Percentiles rank a stretch among this genome's conserved stretches.
phyloP scores from a whole-genome alignment of 208 protist genomes.

The Borovskyia barvae region DNA sequence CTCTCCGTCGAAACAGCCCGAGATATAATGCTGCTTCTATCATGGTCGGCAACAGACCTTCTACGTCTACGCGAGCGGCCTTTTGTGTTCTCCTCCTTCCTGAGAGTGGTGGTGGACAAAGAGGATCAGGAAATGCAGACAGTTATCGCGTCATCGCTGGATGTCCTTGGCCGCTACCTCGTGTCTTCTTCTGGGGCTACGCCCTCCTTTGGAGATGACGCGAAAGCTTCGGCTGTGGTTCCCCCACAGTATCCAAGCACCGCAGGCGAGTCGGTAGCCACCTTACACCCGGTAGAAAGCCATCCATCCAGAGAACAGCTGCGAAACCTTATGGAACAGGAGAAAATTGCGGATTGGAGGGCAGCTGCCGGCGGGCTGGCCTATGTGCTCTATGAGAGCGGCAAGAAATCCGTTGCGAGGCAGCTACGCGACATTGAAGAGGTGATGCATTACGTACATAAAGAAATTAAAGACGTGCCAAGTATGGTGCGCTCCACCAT shows the following conservation, averaged over 20 bases:
- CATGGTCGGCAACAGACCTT: conserved; percentile 30
- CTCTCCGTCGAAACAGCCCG: conserved; percentile 22
- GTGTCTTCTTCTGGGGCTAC: conserved; percentile 2
- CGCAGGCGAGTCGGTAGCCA: no score
- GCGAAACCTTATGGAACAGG: conserved; percentile 16
- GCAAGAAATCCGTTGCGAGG: conserved; percentile 3
- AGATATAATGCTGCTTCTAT: conserved; percentile 16
- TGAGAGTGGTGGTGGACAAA: conserved; percentile 25
- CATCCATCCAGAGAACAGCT: no score
- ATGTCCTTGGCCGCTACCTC: conserved; percentile 26
- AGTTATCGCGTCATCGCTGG: conserved; percentile 20
- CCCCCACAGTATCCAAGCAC: not conserved
- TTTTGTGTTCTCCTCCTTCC: conserved; percentile 29
- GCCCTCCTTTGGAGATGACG: not conserved
- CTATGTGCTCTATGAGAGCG: conserved; percentile 24
- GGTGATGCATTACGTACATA: conserved; percentile 12
- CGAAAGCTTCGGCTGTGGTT: not conserved
- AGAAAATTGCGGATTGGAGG: conserved; percentile 13
- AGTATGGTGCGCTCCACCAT: conserved; percentile 21
- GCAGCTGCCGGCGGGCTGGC: conserved; percentile 11
- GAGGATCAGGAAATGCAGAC: conserved; percentile 28
- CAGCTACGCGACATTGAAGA: conserved; percentile 18
- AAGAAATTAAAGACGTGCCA: conserved; percentile 10
- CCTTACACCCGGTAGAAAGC: no score
- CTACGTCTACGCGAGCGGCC: conserved; percentile 28